A percentile compares a stretch with the other conserved stretches of the same genome.
Conservation (phyloP, 2,329 filamentous ascomycete species). For the Sporothrix brunneoviolacea region DNA sequence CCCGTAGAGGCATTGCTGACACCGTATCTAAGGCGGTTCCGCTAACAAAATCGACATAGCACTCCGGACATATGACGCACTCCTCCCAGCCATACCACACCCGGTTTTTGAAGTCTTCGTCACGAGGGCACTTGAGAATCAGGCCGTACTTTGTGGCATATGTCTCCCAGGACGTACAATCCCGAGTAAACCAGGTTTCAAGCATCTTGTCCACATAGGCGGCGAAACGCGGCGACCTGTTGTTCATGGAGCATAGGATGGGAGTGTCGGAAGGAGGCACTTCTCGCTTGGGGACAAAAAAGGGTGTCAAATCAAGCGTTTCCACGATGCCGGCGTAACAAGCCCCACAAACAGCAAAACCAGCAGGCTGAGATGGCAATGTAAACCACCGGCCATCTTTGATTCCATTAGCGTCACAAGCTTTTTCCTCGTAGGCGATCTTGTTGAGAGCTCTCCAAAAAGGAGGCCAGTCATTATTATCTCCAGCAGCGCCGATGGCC, state of each 20-base stretch:
- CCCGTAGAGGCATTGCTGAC: constrained; percentile 22
- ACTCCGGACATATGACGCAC: constrained; percentile 29
- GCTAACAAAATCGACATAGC: constrained; percentile 26
- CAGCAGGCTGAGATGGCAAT: constrained; percentile 24
- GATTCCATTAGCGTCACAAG: constrained; percentile 27
- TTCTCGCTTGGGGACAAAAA: constrained; percentile 25
- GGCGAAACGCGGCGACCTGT: constrained; percentile 24
- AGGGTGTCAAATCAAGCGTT: constrained; percentile 24
- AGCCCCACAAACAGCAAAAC: constrained; percentile 31
- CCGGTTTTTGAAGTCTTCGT: constrained; percentile 21
- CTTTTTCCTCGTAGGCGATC: constrained; percentile 23
- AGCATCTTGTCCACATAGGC: not conserved
- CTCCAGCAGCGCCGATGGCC: constrained; percentile 26
- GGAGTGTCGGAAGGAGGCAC: constrained; percentile 15
- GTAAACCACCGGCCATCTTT: constrained; percentile 29
- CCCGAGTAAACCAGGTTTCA: constrained; percentile 5
- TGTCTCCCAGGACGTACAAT: not conserved
- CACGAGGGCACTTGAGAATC: constrained; percentile 25
- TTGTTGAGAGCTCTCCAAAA: constrained; percentile 29
- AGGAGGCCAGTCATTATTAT: constrained; percentile 24
- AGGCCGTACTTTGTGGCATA: not conserved
- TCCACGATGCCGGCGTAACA: constrained; percentile 30
- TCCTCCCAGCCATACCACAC: constrained; percentile 32
- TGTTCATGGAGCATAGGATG: constrained; percentile 30
- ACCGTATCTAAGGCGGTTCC: constrained; percentile 22